Base-by-base conservation (phyloP, 768 basidiomycete species). In the Astraeus odoratus region DNA sequence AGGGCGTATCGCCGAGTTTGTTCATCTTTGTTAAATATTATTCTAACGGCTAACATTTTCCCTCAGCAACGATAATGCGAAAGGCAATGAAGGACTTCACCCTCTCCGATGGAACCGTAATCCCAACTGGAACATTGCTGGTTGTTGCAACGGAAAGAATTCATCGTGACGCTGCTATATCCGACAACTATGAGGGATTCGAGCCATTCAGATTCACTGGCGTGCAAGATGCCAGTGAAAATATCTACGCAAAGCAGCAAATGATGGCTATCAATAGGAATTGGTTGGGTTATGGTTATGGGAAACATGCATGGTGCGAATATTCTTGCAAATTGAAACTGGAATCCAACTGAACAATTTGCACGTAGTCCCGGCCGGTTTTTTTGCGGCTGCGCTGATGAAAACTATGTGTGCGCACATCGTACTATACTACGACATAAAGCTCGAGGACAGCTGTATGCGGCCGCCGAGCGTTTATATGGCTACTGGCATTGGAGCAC, bases 121-220 rank as follows among this genome's bases (percentile, higher is more conserved):
- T 70, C 19, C 70, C 69, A 0, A 52, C 58, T 22, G 70, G 66
- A 9, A 58, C 58, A 16, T 42, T 50, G 19, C 26, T 71, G 8
- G 29, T 54, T 3, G 55, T 53, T 9, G 52, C 66, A 3, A 25
- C 56, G 1, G 42, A 43, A 13, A 52, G 52, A 7, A 29, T 57
- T 0, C 61, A 64, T 34, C 46, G 26, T 3, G 53, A 61, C 9
- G 37, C 44, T 8, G 33, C 20, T 4, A 6, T 50, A 5, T 72
- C 73, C 35, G 50, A 63, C 1, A 57, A 69, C 25, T 48, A 72
- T 0, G 18, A 57, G 0, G 47, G 42, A 3, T 73, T 81, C 48
- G 66, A 76, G 29, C 71, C 71, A 0, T 77, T 75, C 57, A 73
- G 78, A 2, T 80, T 76, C 51, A 58, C 66, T 0, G 54, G 64